Percentiles rank a stretch among this genome's conserved stretches.
Evolutionary conservation across 2,329 filamentous ascomycete species (phyloP).

Genomic region (Aureobasidium uvarum): DNA sequence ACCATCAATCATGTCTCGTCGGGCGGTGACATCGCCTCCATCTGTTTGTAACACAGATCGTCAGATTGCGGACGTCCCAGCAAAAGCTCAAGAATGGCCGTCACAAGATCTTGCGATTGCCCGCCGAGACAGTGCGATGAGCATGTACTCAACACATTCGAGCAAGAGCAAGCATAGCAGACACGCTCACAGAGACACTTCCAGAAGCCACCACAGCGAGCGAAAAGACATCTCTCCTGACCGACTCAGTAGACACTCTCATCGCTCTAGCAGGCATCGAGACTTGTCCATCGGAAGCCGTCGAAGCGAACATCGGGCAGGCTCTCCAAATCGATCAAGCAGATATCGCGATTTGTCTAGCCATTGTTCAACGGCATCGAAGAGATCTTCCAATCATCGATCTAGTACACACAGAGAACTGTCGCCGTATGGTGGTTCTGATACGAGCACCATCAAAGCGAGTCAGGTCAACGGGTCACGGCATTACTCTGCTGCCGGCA

Average conservation of each 20-base stretch:
- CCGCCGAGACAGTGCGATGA: slow-evolving; percentile 32
- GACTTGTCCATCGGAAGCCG: not conserved
- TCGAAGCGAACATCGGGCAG: slow-evolving; percentile 1
- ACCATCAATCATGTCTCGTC: slow-evolving; percentile 24
- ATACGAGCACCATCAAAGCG: slow-evolving; percentile 35
- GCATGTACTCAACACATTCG: slow-evolving; percentile 25
- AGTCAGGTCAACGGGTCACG: not conserved
- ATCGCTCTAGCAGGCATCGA: not conserved
- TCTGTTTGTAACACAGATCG: slow-evolving; percentile 34
- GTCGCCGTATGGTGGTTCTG: slow-evolving; percentile 30
- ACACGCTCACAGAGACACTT: not conserved
- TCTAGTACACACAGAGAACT: not conserved
- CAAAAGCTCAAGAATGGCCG: not conserved
- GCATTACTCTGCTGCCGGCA: not conserved
- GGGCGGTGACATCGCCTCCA: slow-evolving; percentile 31
- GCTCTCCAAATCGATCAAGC: not conserved
- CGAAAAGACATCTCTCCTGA: not conserved
- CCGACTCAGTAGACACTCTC: slow-evolving; percentile 6
- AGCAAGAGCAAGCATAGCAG: slow-evolving; percentile 30
- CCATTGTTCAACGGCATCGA: not conserved
- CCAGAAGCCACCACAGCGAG: not conserved
- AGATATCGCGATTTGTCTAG: slow-evolving; percentile 3
- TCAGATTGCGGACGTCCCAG: slow-evolving; percentile 12
- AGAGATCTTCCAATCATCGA: not conserved
- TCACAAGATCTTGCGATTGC: slow-evolving; percentile 26